phyloP scores from a whole-genome alignment of 164 flowering plant genomes.

The Taxillus chinensis region DNA sequence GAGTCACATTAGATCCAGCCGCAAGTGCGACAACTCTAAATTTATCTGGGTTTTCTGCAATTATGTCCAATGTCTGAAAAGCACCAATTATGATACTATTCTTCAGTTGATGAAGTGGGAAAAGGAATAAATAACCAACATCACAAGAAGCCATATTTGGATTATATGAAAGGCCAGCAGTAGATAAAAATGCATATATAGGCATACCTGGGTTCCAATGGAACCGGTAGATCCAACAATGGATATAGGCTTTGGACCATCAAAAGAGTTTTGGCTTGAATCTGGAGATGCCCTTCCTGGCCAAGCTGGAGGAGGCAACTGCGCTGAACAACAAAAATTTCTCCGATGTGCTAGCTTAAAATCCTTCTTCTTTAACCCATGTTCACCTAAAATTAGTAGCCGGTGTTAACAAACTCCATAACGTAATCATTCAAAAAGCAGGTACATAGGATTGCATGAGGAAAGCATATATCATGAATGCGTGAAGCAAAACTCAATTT shows the following conservation, averaged over 20 bases:
- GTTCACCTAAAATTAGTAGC: conserved; percentile 27
- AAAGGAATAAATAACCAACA: neutral
- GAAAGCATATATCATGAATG: neutral
- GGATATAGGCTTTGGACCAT: conserved; percentile 90
- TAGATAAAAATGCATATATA: too few species aligned
- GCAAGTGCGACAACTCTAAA: conserved; percentile 92
- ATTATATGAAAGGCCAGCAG: neutral
- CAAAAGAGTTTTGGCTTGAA: conserved; percentile 51
- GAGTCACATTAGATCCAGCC: conserved; percentile 95
- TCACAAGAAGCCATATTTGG: neutral
- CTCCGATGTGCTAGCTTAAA: conserved; percentile 19
- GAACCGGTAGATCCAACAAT: conserved; percentile 96
- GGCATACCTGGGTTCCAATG: conserved; percentile 87
- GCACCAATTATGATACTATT: conserved; percentile 3
- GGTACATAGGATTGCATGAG: neutral
- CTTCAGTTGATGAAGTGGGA: conserved; percentile 1
- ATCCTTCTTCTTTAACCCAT: conserved; percentile 47
- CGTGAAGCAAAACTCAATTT: neutral
- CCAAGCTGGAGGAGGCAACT: conserved; percentile 93
- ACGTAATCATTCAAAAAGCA: neutral
- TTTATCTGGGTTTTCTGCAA: conserved; percentile 91
- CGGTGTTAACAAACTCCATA: neutral
- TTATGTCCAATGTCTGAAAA: conserved; percentile 88
- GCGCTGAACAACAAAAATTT: conserved; percentile 49
- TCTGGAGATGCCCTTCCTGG: conserved; percentile 77